A percentile compares a stretch with the other conserved stretches of the same genome.
Conservation (phyloP, 768 basidiomycete genomes). For the Cubamyces sp. region DNA sequence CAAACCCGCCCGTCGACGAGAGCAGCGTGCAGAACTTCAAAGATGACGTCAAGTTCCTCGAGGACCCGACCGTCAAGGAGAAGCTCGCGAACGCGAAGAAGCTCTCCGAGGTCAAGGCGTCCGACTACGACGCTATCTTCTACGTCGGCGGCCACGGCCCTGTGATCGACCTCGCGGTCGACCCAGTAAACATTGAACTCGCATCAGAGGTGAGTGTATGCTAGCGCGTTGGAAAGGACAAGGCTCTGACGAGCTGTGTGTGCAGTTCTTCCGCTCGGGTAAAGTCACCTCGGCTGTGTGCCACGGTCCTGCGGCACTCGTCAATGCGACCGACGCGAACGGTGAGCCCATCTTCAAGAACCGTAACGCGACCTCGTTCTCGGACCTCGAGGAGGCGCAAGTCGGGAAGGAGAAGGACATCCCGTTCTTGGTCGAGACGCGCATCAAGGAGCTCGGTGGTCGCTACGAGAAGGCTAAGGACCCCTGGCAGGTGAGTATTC, state of each 20-base stretch:
- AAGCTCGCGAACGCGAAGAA: constrained; percentile 62
- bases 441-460: constrained; percentile 66
- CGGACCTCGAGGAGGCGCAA: constrained; percentile 67
- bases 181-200: constrained; percentile 59
- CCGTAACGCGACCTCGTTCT: constrained; percentile 64
- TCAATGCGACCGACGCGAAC: constrained; percentile 53
- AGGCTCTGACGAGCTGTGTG: not conserved
- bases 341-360: constrained; percentile 71
- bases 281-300: constrained; percentile 77
- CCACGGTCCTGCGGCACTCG: constrained; percentile 79
- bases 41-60: constrained; percentile 63
- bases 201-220: constrained; percentile 50
- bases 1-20: constrained; percentile 73
- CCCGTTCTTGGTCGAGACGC: constrained; percentile 74
- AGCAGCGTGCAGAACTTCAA: constrained; percentile 54
- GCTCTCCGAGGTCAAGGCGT: constrained; percentile 57
- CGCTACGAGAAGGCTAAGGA: constrained; percentile 60
- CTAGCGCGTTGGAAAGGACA: not conserved
- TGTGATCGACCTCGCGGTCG: constrained; percentile 66
- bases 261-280: constrained; percentile 66
- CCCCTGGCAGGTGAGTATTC: constrained; percentile 56
- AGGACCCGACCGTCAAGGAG: constrained; percentile 51
- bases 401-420: constrained; percentile 49
- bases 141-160: constrained; percentile 84
- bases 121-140: constrained; percentile 75